Percentiles rank a stretch among this genome's conserved stretches.
phyloP scores from a whole-genome alignment of 2,329 filamentous ascomycete genomes.

The Clonostachys sp. region DNA sequence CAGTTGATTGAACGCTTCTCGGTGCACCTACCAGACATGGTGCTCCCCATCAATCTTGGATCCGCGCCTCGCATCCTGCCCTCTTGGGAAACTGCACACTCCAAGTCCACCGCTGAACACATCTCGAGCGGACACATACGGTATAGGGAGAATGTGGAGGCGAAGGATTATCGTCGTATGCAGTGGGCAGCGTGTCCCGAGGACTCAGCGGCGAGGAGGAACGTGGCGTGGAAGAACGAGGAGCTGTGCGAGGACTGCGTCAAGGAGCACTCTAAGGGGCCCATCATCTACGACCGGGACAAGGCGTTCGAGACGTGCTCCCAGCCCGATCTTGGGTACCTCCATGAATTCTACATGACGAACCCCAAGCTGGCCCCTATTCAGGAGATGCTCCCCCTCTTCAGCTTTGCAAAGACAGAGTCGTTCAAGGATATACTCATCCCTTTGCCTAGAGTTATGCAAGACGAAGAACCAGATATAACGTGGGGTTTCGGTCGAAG shows the following conservation, averaged over 20 bases:
- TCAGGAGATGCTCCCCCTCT: constrained; percentile 65
- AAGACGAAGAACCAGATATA: constrained; percentile 33
- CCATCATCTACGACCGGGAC: constrained; percentile 64
- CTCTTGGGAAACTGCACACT: constrained; percentile 46
- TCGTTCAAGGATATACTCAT: constrained; percentile 76
- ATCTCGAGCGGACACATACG: no score
- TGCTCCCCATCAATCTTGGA: constrained; percentile 76
- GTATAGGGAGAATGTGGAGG: constrained; percentile 7
- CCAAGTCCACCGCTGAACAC: constrained; percentile 27
- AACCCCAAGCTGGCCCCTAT: constrained; percentile 58
- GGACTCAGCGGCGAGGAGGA: constrained; percentile 53
- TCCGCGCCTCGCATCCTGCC: constrained; percentile 26
- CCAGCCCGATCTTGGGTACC: constrained; percentile 69
- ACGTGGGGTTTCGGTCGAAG: constrained; percentile 53
- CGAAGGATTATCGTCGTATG: constrained; percentile 32
- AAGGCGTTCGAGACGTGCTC: constrained; percentile 64
- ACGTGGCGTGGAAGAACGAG: constrained; percentile 57
- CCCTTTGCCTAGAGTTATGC: constrained; percentile 44
- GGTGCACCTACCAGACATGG: constrained; percentile 74
- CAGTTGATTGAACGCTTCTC: constrained; percentile 70
- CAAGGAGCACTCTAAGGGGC: constrained; percentile 59
- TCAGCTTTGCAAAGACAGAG: constrained; percentile 68
- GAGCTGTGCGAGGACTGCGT: constrained; percentile 62
- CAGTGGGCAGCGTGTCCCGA: constrained; percentile 51
- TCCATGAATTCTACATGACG: constrained; percentile 70